Evolutionary conservation across 129 eudicot species (phyloP), one percentile per base, ranked within the genome.

Genomic region (Arctium lappa): DNA sequence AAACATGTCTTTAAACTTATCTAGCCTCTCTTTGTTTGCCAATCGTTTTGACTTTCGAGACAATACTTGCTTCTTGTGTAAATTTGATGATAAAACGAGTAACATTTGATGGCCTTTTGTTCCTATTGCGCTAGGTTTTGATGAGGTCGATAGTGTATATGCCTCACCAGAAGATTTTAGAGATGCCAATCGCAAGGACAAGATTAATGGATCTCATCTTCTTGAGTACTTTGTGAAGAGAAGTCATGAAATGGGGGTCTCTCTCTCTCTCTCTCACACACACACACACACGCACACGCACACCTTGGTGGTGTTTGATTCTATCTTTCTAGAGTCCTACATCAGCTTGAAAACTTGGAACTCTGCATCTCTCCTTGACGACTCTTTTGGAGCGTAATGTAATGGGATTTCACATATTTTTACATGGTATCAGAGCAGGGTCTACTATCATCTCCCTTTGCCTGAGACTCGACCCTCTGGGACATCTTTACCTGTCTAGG

Each of bases 101-200:
- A n/a, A 18, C 74, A 6, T 29, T 79, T 78, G 78, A 84, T 73
- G 48, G 12, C 5, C 4, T 72, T 72, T 77, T 33, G 0, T 60
- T 76, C 6, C 1, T 76, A 42, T 74, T 78, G 53, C 76, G 73
- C 81, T 86, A 96, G 99, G 89, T 74, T 96, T 96, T 80, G 97
- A 91, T 85, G 99, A 93, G 44, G 84, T 89, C 83, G 98, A 93
- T 87, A 93, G 99, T 56, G 88, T 93, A 40, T 95, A 86, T 81
- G 97, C 99, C 77, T 95, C 99, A 33, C 99, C 97, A 36, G 93
- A 96, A 15, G 99, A 96, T 88, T 96, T 96, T 80, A 88, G 63
- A 88, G 86, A 71, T 6, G 70, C 90, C 82, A 86, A 86, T 56
- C 89, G 78, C 73, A 86, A 80, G 83, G 94, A 93, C 86, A 90